Base-by-base conservation (phyloP, 1,139 yeast genomes). In the Chernovozyma aurita region DNA sequence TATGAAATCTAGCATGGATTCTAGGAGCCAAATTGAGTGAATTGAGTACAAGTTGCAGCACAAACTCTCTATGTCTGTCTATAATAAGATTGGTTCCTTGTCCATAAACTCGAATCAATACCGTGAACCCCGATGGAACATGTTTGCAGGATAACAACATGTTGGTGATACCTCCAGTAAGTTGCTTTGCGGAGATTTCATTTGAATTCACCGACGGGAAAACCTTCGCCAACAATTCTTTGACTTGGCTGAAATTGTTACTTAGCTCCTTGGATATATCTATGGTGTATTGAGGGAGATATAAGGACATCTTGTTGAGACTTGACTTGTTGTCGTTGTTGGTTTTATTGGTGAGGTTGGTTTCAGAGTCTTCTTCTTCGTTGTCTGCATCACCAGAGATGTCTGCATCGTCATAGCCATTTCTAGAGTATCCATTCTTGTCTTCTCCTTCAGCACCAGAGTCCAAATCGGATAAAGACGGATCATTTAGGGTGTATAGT, bases 131-230 rank as follows among this genome's bases (percentile, higher is more conserved):
- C 9, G 44, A 39, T 11, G 41, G 35, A 4, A 47, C 40, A 39
- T 65, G 61, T 24, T 56, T 55, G 41, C 84, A 81, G 32, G 77
- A 69, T 26, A 81, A 57, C 36, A 83, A 70, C 78, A 79, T 78
- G 55, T 85, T 85, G 18, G 95, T 85, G 55, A 85, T 84, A 7
- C 95, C 95, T 3, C 94, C 95, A 3, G 85, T 82, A 34, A 84
- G 62, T 42, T 63, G 61, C 35, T 56, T 53, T 28, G 69, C 57
- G 4, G 41, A 24, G n/a, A 70, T 61, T 12, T 55, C 38, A 3
- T 41, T 40, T 1, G 42, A 36, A 12, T 50, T 42, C 2, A 45
- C 42, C 28, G 44, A 43, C 9, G 66, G 64, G 42, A 69, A 67
- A 8, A 69, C 59, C 38, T 56, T 59, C 15, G 51, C 40, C 25